phyloP scores from a whole-genome alignment of 768 basidiomycete genomes.

The Exsudoporus frostii region DNA sequence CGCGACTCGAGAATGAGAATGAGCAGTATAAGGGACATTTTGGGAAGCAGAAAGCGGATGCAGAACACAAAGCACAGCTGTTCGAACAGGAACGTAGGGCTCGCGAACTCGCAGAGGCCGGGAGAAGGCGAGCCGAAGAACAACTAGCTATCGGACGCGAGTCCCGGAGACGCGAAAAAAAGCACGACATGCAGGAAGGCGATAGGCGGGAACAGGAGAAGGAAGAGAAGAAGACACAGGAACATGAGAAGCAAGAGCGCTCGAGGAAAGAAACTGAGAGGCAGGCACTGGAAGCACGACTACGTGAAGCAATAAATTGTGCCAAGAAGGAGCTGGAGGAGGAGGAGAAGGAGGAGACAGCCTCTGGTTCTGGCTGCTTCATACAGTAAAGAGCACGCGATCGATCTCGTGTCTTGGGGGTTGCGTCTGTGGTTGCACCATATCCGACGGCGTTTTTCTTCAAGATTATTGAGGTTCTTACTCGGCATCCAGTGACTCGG shows the following conservation, averaged over 20 bases:
- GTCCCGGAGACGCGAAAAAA: conserved; percentile 5
- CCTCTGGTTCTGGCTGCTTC: conserved; percentile 1
- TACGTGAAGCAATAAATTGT: neutral
- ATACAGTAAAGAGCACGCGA: conserved; percentile 5
- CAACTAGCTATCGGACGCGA: conserved; percentile 17
- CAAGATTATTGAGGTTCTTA: too few species aligned
- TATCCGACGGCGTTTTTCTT: neutral
- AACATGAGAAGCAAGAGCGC: neutral
- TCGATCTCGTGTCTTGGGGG: neutral
- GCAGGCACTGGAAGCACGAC: neutral
- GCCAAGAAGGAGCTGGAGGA: neutral
- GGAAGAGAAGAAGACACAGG: neutral
- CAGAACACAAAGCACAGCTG: conserved; percentile 13
- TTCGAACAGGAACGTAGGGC: conserved; percentile 26
- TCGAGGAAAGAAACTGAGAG: neutral
- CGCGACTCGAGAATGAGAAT: conserved; percentile 28
- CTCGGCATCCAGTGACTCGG: neutral
- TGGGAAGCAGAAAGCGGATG: conserved; percentile 20
- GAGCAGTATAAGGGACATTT: conserved; percentile 16
- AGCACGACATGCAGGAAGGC: too few species aligned
- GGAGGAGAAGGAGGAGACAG: too few species aligned
- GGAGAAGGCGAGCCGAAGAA: conserved; percentile 13
- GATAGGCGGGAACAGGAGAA: neutral
- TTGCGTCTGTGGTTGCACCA: neutral
- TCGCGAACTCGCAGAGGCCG: conserved; percentile 24